These are phyloP conservation scores for Thinopyrum elongatum DNA, from an alignment of 176 grass and related monocot genomes.

Conservation along the genomic window DNA sequence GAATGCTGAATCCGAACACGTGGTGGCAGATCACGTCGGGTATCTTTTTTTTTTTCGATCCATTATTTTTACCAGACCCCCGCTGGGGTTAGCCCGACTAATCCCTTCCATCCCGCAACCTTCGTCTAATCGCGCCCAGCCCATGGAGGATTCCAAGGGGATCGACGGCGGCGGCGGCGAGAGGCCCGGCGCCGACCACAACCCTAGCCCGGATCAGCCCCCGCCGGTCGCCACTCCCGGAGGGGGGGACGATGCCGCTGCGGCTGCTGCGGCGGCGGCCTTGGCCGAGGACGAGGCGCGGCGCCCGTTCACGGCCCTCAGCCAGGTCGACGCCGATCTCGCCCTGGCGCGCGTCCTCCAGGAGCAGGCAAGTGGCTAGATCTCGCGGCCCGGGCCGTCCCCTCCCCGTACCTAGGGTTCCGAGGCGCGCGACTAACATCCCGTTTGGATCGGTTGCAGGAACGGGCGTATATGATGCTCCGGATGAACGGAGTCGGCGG, in stretches of 20 bases:
- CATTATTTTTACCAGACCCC: not conserved
- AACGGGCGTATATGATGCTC: slow-evolving; percentile 98
- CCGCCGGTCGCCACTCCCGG: not conserved
- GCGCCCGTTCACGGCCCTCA: slow-evolving; percentile 81
- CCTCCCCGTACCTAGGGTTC: slow-evolving; percentile 28
- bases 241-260: slow-evolving; percentile 26
- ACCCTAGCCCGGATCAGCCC: slow-evolving; percentile 33
- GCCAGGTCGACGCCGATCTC: slow-evolving; percentile 95
- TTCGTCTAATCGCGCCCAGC: slow-evolving; percentile 3
- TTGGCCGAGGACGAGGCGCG: slow-evolving; percentile 19
- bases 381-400: slow-evolving; percentile 17
- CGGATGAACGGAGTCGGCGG: slow-evolving; percentile 54
- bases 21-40: not conserved
- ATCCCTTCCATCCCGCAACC: not conserved
- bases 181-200: slow-evolving; percentile 44
- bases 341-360: slow-evolving; percentile 93
- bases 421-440: not conserved
- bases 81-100: not conserved
- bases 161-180: slow-evolving; percentile 50
- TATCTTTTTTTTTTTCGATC: not conserved
- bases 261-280: slow-evolving; percentile 34
- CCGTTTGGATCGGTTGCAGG: slow-evolving; percentile 59
- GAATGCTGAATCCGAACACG: not conserved
- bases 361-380: slow-evolving; percentile 65
- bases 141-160: slow-evolving; percentile 77